Evolutionary conservation across 495 filamentous ascomycete species (phyloP).

Genomic region (Aspergillus olivimuriae): DNA sequence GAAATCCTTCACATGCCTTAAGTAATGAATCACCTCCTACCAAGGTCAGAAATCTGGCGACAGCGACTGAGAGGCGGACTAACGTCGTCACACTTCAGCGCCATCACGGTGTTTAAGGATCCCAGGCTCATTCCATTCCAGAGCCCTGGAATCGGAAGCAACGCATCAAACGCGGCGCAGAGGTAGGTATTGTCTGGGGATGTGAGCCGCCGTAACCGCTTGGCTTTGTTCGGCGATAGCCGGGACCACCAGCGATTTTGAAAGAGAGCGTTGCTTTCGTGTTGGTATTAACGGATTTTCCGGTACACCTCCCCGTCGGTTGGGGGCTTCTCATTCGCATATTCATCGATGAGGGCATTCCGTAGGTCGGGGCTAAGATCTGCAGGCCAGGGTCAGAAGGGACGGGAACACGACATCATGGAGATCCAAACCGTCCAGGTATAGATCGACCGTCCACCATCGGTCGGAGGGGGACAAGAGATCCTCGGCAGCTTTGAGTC

Average conservation of each 20-base stretch:
- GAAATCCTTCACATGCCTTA: conserved; percentile 5
- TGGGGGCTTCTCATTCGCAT: not conserved
- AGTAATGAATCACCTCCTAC: conserved; percentile 2
- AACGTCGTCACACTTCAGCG: not conserved
- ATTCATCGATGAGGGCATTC: conserved; percentile 8
- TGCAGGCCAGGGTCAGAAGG: too few species aligned
- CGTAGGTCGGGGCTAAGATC: conserved; percentile 19
- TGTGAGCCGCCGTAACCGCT: not conserved
- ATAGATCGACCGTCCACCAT: conserved; percentile 36
- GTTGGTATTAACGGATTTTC: not conserved
- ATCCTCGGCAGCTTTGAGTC: conserved; percentile 23
- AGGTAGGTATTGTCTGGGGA: not conserved
- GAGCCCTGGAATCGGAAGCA: not conserved
- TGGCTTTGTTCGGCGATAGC: not conserved
- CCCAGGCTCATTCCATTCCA: not conserved
- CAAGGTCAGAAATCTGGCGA: not conserved
- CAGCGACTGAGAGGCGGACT: not conserved
- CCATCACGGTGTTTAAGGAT: not conserved
- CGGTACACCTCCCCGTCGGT: not conserved
- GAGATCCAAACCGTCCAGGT: conserved; percentile 31
- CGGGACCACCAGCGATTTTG: not conserved
- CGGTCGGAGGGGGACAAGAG: conserved; percentile 17
- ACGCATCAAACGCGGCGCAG: not conserved
- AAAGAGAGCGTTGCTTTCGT: not conserved
- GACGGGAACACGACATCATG: too few species aligned